phyloP scores from a whole-genome alignment of 768 basidiomycete genomes.

The Mycena filopes region DNA sequence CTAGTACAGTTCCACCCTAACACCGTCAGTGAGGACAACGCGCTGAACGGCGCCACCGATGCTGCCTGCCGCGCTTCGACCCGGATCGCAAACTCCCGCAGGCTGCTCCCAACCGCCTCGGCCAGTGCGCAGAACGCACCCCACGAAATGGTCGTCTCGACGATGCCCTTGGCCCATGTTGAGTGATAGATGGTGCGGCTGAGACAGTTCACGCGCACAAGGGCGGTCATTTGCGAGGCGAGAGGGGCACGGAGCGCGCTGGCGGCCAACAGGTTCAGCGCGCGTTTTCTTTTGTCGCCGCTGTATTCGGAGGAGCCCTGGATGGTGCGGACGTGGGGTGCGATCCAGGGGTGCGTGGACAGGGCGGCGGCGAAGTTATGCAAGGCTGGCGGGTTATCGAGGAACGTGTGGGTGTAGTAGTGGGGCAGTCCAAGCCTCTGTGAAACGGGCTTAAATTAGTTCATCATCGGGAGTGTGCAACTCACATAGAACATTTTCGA shows the following conservation, averaged over 20 bases:
- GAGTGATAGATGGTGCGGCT: background rate
- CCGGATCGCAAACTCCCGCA: background rate
- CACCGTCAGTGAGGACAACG: background rate
- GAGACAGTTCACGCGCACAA: background rate
- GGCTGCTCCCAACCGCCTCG: background rate
- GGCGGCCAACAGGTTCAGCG: background rate
- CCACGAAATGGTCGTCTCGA: background rate
- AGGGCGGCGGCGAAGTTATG: background rate
- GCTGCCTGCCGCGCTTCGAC: background rate
- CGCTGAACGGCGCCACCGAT: background rate
- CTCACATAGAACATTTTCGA: constrained; percentile 7
- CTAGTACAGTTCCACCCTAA: constrained; percentile 2
- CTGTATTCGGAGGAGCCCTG: too few relatives aligned
- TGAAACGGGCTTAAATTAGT: background rate
- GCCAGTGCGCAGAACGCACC: constrained; percentile 2
- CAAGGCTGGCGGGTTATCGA: background rate
- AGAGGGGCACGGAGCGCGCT: background rate
- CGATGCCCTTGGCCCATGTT: too few relatives aligned
- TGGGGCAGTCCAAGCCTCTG: constrained; percentile 15
- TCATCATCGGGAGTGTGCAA: background rate
- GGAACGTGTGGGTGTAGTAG: background rate
- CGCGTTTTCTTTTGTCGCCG: background rate
- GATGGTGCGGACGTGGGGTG: background rate
- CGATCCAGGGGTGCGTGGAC: background rate
- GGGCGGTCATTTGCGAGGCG: constrained; percentile 5